Base-by-base conservation (phyloP, 805 yeast genomes). In the Starmerella stigmatis region DNA sequence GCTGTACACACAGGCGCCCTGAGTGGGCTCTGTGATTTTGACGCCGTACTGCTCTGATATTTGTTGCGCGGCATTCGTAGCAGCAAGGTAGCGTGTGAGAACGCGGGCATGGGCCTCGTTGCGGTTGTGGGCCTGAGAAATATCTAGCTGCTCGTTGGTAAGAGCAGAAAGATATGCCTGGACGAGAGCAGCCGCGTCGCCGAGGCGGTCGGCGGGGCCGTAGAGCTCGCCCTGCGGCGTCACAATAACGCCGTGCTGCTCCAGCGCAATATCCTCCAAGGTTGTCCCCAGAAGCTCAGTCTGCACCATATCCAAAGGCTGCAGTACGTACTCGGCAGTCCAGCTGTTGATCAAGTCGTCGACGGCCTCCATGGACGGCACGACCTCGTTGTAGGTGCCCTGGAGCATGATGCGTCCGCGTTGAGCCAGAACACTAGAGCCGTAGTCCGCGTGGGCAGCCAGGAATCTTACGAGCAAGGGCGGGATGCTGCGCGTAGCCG, bases 41-140 rank as follows among this genome's bases (percentile, higher is more conserved):
- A 78, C 75, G 32, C 62, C 60, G 47, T 60, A 50, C 31, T 63
- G 58, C 46, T 58, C 47, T 62, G 79, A 58, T 60, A 73, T 57
- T 53, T 67, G 58, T 55, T 64, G 60, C 39, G 62, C 39, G 60
- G 52, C 52, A 28, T 57, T 55, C 5, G 53, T 43, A 22, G 58
- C 50, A 9, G 45, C 49, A 40, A 92, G 79, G 61, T 71, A 83
- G 11, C 80, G 71, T 34, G 86, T 80, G 46, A 92, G 69, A 32
- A 78, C 73, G 50, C 76, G 75, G 9, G 94, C 96, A 57, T 92
- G 97, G 15, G 67, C 61, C 43, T 75, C 59, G 59, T 84, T 76
- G 52, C 82, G 84, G 57, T 86, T 83, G 62, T 92, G 96, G 25
- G 97, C 94, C 63, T 75, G 80, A 10, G 94, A 78, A 62, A 92